phyloP scores from a whole-genome alignment of 768 basidiomycete genomes.

The Xerocomellus dryophilus region DNA sequence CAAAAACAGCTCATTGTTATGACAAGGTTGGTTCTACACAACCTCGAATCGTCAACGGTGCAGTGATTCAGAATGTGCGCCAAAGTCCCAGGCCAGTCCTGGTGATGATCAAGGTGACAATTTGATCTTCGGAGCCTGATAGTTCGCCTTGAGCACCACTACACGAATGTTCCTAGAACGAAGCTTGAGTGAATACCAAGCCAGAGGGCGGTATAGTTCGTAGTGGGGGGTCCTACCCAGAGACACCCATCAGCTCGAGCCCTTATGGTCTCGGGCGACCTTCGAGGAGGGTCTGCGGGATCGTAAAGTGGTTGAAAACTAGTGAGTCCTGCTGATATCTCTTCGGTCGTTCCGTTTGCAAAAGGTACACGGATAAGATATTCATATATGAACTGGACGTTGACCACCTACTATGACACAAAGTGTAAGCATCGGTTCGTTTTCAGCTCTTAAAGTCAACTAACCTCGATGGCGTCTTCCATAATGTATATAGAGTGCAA shows the following conservation, averaged over 20 bases:
- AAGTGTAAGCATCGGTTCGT: not conserved
- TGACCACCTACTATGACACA: not conserved
- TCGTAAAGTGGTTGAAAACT: constrained; percentile 13
- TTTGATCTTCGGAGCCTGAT: not conserved
- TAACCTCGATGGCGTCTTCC: not conserved
- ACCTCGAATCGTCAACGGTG: not conserved
- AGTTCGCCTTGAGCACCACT: not conserved
- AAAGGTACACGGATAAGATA: constrained; percentile 16
- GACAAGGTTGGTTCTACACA: not conserved
- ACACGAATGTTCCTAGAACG: not conserved
- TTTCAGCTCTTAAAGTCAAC: not conserved
- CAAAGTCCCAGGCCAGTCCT: constrained; percentile 13
- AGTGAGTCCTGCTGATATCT: constrained; percentile 18
- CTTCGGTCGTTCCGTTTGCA: constrained; percentile 12
- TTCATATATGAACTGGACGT: constrained; percentile 18
- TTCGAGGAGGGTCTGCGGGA: not conserved
- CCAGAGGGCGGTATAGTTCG: constrained; percentile 2
- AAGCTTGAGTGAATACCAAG: not conserved
- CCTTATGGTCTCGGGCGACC: not conserved
- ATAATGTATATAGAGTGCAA: no score
- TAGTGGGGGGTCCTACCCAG: not conserved
- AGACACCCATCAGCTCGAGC: not conserved
- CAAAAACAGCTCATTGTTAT: constrained; percentile 8
- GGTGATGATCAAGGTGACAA: constrained; percentile 1
- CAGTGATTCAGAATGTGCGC: constrained; percentile 8